Evolutionary conservation across 768 basidiomycete genomes (phyloP).

Genomic region (Termitomyces sp.): DNA sequence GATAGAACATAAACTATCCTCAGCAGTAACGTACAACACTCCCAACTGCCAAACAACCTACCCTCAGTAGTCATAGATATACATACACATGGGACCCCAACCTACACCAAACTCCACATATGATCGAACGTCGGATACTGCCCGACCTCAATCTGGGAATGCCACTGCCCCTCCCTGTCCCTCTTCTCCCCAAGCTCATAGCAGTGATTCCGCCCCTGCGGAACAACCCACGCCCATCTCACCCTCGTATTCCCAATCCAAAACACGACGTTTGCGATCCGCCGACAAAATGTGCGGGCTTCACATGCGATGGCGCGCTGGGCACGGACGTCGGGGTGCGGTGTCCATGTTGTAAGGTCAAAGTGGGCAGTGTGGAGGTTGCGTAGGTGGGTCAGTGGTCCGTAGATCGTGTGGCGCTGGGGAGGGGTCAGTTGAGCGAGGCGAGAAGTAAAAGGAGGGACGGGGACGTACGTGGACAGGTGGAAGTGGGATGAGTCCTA

Average conservation of each 20-base stretch:
- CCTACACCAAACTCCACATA: constrained; percentile 6
- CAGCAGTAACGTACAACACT: too few relatives aligned
- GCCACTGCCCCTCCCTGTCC: constrained; percentile 4
- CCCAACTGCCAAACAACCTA: too few relatives aligned
- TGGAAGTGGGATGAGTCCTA: constrained; percentile 26
- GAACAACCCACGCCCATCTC: constrained; percentile 16
- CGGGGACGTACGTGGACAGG: constrained; percentile 20
- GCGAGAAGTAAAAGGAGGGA: background rate
- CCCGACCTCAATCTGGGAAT: constrained; percentile 7
- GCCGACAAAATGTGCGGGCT: constrained; percentile 25
- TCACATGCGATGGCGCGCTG: constrained; percentile 29
- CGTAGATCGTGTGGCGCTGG: constrained; percentile 24
- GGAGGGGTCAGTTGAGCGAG: background rate
- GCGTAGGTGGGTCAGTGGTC: constrained; percentile 21
- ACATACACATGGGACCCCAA: background rate
- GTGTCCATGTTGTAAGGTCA: constrained; percentile 26
- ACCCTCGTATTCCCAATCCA: constrained; percentile 22
- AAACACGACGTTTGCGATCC: constrained; percentile 22
- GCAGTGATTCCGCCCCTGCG: background rate
- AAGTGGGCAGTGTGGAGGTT: constrained; percentile 26
- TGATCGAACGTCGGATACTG: constrained; percentile 9
- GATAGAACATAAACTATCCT: too few relatives aligned
- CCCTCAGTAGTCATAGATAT: too few relatives aligned
- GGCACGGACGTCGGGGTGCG: constrained; percentile 15
- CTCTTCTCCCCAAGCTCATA: background rate